Base-by-base conservation (phyloP, 352 stramenopile genomes). In the Globisporangium cederbergense region DNA sequence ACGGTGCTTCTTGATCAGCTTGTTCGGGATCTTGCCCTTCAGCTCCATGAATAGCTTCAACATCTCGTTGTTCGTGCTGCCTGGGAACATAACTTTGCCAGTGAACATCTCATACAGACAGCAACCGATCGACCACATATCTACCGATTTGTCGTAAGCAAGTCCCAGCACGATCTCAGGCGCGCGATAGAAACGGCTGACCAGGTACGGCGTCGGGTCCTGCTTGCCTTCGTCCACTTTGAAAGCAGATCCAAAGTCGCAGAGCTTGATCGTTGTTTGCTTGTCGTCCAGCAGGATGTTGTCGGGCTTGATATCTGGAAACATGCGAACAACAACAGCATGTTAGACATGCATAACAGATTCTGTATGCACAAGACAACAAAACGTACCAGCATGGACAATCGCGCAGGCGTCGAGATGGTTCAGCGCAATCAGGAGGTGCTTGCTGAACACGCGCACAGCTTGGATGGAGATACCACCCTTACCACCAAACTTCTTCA, bases 161-260 rank as follows among this genome's bases (percentile, higher is more conserved):
- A 97, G 77, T 49, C 90, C 89, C 49, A 97, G 72, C 65, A 97
- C 88, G 46, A 97, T 94, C 77, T 99, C 97, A 2, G 97, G 98
- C 20, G 97, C 96, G 58, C 97, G 93, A 77, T 99, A 99, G 73
- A 99, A 99, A 32, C 97, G 84, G 62, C 93, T 99, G n/a, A 99
- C 97, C 9, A 99, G 79, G 70, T 99, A 99, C 13, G 97, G 97
- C 18, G 97, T 99, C 25, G 95, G 91, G 53, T 98, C 91, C 67
- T 98, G 96, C 57, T 98, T 92, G 7, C 83, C 82, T 20, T 90
- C 86, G 22, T 88, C 86, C 59, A 93, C 75, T 68, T 98, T 93
- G 58, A 99, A 99, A 13, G 97, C 97, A 25, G 83, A 97, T 0
- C 98, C 98, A 83, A 99, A 99, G 78, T 99, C 98, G 63, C 92